These are phyloP conservation scores for Trichoderma koningiopsis DNA, from an alignment of 2,329 filamentous ascomycete genomes.

Conservation along the genomic window DNA sequence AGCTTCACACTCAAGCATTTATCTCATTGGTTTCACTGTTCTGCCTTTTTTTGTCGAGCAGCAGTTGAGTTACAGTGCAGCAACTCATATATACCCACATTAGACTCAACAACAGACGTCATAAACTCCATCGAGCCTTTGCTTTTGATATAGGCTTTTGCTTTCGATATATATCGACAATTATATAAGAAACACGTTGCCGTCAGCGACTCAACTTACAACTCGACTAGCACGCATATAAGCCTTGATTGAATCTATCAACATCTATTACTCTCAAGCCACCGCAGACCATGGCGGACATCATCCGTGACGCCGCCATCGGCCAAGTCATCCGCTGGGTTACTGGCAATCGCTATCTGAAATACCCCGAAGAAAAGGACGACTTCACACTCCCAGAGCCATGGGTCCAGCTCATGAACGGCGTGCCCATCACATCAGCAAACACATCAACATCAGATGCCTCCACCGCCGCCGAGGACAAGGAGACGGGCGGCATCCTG, in stretches of 20 bases:
- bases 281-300: slow-evolving; percentile 33
- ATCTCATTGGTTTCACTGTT: background rate
- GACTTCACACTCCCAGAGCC: slow-evolving; percentile 55
- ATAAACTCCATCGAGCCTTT: background rate
- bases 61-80: background rate
- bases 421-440: slow-evolving; percentile 28
- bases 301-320: slow-evolving; percentile 58
- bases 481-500: slow-evolving; percentile 18
- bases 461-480: slow-evolving; percentile 31
- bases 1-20: background rate
- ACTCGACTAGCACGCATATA: background rate
- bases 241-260: background rate
- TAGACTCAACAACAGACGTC: background rate
- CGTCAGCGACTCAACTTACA: background rate
- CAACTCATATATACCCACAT: background rate
- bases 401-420: slow-evolving; percentile 42
- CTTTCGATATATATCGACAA: background rate
- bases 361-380: slow-evolving; percentile 61
- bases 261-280: background rate
- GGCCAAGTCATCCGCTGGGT: slow-evolving; percentile 60
- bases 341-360: slow-evolving; percentile 54
- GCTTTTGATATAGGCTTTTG: no score
- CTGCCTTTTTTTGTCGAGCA: background rate
- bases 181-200: background rate
- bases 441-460: slow-evolving; percentile 31